Conservation (phyloP, 2,329 filamentous ascomycete species). For the Clonostachys solani region DNA sequence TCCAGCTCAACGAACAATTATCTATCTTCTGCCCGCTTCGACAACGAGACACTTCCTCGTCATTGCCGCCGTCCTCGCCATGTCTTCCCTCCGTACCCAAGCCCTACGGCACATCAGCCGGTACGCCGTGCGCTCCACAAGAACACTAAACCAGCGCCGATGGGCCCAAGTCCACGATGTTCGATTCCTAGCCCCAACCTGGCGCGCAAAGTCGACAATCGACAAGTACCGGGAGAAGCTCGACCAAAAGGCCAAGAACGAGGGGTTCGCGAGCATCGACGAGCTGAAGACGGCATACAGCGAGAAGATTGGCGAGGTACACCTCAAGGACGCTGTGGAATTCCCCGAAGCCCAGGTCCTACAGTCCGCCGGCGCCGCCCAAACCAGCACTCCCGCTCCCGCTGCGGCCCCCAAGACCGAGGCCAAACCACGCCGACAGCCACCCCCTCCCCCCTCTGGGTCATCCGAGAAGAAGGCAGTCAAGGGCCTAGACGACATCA, state of each 20-base stretch:
- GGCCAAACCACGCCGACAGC: neutral
- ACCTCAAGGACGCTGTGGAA: constrained; percentile 60
- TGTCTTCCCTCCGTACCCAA: constrained; percentile 44
- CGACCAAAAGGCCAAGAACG: constrained; percentile 70
- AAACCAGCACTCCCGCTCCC: neutral
- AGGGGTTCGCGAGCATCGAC: constrained; percentile 66
- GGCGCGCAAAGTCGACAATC: constrained; percentile 60
- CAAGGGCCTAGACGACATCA: constrained; percentile 45
- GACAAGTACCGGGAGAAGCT: constrained; percentile 90
- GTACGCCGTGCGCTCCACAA: constrained; percentile 12
- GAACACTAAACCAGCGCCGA: constrained; percentile 58
- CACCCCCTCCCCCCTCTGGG: constrained; percentile 4
- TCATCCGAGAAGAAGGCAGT: constrained; percentile 16
- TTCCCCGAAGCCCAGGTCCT: constrained; percentile 16
- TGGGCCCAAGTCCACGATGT: constrained; percentile 93
- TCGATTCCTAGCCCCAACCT: constrained; percentile 80
- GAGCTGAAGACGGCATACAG: constrained; percentile 79
- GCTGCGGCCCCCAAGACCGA: constrained; percentile 1
- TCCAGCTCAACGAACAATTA: no score
- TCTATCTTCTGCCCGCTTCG: no score
- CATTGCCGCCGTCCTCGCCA: constrained; percentile 12
- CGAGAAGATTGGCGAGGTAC: constrained; percentile 73
- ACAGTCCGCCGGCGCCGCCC: constrained; percentile 1
- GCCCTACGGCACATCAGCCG: constrained; percentile 40
- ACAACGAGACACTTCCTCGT: no score